Conservation (phyloP, 495 filamentous ascomycete species). For the Lineolata rhizophorae region DNA sequence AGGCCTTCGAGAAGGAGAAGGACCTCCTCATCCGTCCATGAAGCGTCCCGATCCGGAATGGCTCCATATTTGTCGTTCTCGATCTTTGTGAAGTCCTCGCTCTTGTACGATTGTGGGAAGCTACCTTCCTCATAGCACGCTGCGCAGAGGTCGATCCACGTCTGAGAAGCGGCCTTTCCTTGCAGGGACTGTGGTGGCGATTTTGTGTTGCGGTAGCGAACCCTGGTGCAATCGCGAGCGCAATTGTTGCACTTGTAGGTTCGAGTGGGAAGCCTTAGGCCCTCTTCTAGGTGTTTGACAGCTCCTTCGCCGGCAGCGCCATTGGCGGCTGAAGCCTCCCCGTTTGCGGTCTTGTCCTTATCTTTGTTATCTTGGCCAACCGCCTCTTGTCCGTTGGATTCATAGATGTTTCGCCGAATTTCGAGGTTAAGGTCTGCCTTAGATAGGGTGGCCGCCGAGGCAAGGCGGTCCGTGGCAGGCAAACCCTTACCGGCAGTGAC, state of each 20-base stretch:
- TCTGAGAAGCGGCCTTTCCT: constrained; percentile 28
- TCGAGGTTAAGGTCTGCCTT: constrained; percentile 75
- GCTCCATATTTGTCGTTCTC: constrained; percentile 63
- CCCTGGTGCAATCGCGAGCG: constrained; percentile 75
- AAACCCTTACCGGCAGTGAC: constrained; percentile 55
- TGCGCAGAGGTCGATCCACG: constrained; percentile 70
- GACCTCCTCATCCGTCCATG: constrained; percentile 78
- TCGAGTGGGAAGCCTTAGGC: constrained; percentile 39
- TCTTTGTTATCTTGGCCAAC: constrained; percentile 27
- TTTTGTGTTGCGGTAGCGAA: constrained; percentile 73
- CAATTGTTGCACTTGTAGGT: constrained; percentile 71
- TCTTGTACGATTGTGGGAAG: constrained; percentile 49
- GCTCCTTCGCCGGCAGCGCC: constrained; percentile 22
- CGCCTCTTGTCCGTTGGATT: constrained; percentile 70
- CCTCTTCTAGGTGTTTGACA: constrained; percentile 36
- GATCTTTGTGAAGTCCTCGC: constrained; percentile 60
- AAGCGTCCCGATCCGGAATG: constrained; percentile 54
- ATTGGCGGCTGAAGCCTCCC: constrained; percentile 33
- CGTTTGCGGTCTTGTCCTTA: constrained; percentile 52
- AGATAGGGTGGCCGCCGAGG: constrained; percentile 38
- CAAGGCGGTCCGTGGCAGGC: constrained; percentile 50
- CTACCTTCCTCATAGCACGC: constrained; percentile 69
- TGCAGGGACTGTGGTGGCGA: constrained; percentile 31
- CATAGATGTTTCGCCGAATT: constrained; percentile 86
- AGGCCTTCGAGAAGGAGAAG: constrained; percentile 71